These are phyloP conservation scores for Diutina scorzettiae DNA, from an alignment of 1,139 yeast species.

Conservation along the genomic window DNA sequence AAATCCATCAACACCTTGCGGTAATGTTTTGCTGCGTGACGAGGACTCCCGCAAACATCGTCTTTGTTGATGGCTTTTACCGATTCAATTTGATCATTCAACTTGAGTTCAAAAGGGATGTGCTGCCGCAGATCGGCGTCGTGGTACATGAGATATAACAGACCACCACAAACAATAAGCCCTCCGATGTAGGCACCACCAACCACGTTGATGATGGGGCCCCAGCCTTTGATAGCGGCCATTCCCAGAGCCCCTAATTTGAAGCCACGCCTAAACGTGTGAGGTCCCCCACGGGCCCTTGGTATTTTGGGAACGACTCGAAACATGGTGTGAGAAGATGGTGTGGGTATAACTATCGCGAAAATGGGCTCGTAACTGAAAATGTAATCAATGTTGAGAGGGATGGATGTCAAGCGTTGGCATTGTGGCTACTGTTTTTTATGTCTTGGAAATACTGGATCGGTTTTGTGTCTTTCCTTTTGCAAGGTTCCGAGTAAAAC, in stretches of 20 bases:
- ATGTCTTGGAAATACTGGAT: too few species aligned
- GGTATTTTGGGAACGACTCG: background rate
- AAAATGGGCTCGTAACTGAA: too few species aligned
- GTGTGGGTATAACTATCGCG: too few species aligned
- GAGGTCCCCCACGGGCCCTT: background rate
- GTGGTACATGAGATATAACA: constrained; percentile 26
- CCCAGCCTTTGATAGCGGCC: constrained; percentile 19
- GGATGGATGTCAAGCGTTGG: too few species aligned
- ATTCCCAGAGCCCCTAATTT: background rate
- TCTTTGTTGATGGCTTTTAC: constrained; percentile 37
- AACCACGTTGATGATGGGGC: constrained; percentile 22
- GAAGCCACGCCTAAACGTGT: background rate
- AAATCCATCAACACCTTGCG: constrained; percentile 26
- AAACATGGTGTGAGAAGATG: too few species aligned
- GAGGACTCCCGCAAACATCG: constrained; percentile 31
- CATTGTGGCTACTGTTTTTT: too few species aligned
- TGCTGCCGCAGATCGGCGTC: constrained; percentile 31
- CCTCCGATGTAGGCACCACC: constrained; percentile 38
- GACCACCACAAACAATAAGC: constrained; percentile 25
- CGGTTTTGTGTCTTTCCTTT: too few species aligned
- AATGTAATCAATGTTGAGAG: too few species aligned
- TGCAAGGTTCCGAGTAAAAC: too few species aligned
- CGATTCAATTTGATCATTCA: constrained; percentile 23
- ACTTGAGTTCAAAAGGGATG: constrained; percentile 29
- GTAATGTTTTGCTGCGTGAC: constrained; percentile 35